Percentiles rank a stretch among this genome's conserved stretches.
phyloP scores from a whole-genome alignment of 371 early-diverging fungal species.

The Mucor racemosus region DNA sequence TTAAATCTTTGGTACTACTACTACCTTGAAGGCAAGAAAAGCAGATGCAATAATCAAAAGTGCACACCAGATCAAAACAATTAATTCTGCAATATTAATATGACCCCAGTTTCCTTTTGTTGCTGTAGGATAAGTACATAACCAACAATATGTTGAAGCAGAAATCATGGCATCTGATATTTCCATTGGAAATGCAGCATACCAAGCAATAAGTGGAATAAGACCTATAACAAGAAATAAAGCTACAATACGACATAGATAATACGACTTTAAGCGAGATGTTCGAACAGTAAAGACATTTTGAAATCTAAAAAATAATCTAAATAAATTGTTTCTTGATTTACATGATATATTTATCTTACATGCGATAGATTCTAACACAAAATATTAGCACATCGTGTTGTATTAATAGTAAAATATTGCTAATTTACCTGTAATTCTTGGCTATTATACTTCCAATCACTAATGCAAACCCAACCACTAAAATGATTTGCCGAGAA shows the following conservation, averaged over 20 bases:
- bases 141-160: slow-evolving; percentile 31
- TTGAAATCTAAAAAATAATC: too few species aligned
- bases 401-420: neutral
- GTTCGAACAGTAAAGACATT: slow-evolving; percentile 49
- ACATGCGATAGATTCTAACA: slow-evolving; percentile 49
- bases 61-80: slow-evolving; percentile 28
- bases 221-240: slow-evolving; percentile 26
- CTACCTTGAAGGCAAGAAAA: slow-evolving; percentile 50
- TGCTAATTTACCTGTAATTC: slow-evolving; percentile 36
- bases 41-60: slow-evolving; percentile 34
- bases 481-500: slow-evolving; percentile 27
- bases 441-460: slow-evolving; percentile 52
- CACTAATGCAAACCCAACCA: slow-evolving; percentile 35
- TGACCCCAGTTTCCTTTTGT: slow-evolving; percentile 24
- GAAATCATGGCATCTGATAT: slow-evolving; percentile 17
- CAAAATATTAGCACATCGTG: neutral
- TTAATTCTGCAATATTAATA: slow-evolving; percentile 27
- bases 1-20: neutral
- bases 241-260: slow-evolving; percentile 37
- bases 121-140: slow-evolving; percentile 38
- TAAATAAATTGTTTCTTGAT: too few species aligned
- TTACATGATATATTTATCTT: slow-evolving; percentile 3
- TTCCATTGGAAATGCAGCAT: slow-evolving; percentile 27
- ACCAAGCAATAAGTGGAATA: slow-evolving; percentile 37
- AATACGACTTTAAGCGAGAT: slow-evolving; percentile 39